Percentiles rank a stretch among this genome's conserved stretches.
Evolutionary conservation across 2,329 filamentous ascomycete species (phyloP).

Genomic region (Alternaria sp.): DNA sequence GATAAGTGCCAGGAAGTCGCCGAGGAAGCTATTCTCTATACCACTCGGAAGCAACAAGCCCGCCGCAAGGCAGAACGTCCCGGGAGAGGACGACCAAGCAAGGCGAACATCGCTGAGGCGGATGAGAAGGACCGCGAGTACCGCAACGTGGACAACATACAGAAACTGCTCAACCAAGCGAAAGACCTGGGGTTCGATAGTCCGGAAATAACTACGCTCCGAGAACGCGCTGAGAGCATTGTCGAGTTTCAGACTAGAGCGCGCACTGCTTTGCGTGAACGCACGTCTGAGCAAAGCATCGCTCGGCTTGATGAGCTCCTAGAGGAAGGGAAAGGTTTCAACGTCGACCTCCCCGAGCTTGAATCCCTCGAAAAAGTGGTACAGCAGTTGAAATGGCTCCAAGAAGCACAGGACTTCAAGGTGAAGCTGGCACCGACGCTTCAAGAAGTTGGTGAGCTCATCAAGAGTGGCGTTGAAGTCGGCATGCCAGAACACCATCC

Average conservation of each 20-base stretch:
- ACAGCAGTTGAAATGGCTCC: slow-evolving; percentile 88
- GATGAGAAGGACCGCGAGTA: slow-evolving; percentile 86
- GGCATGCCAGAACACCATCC: slow-evolving; percentile 83
- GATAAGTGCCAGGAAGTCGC: slow-evolving; percentile 98
- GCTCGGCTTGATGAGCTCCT: slow-evolving; percentile 87
- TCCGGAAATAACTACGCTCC: slow-evolving; percentile 84
- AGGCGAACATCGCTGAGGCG: slow-evolving; percentile 70
- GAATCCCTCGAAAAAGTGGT: slow-evolving; percentile 82
- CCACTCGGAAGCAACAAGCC: slow-evolving; percentile 96
- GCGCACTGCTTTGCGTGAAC: slow-evolving; percentile 72
- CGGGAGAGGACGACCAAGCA: slow-evolving; percentile 77
- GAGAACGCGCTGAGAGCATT: slow-evolving; percentile 86
- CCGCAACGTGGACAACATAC: slow-evolving; percentile 88
- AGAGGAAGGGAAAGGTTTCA: slow-evolving; percentile 88
- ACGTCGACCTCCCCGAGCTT: slow-evolving; percentile 89
- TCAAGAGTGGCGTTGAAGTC: slow-evolving; percentile 79
- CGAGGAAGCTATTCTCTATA: slow-evolving; percentile 95
- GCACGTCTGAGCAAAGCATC: slow-evolving; percentile 59
- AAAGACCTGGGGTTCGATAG: slow-evolving; percentile 92
- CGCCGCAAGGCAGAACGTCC: slow-evolving; percentile 92
- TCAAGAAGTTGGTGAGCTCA: slow-evolving; percentile 79
- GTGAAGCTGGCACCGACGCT: slow-evolving; percentile 72
- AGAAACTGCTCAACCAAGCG: slow-evolving; percentile 82
- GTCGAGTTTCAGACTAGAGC: slow-evolving; percentile 84
- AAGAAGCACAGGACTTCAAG: slow-evolving; percentile 73